Base-by-base conservation (phyloP, 164 flowering plant species). In the Saururus chinensis region DNA sequence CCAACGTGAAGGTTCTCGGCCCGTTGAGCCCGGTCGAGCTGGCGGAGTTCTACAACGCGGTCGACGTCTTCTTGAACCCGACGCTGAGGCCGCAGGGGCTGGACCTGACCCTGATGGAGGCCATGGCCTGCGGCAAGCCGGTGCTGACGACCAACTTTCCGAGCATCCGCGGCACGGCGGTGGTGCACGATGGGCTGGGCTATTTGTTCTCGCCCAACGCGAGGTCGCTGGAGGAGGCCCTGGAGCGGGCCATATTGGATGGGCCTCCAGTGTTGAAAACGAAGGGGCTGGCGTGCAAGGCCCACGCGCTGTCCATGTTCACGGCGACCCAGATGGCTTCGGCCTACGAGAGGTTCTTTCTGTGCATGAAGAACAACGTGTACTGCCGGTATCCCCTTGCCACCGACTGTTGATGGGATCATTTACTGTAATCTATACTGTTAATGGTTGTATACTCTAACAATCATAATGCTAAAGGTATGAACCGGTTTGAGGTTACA, bases 51-150 rank as follows among this genome's bases (percentile, higher is more conserved):
- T 83, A 83, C 40, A 86, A 86, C 24, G 79, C 84, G 0, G 55
- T 86, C 9, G 85, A 86, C 53, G 65, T 84, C 21, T 84, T 86
- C 61, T 81, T 83, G 20, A 81, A 84, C 42, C 92, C 85, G 3
- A 86, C 86, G 0, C 48, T 83, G 60, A 76, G 88, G 64, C 82
- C 86, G 30, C 92, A 83, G 56, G 92, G 85, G 37, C 75, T 86
- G 24, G 86, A 86, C 61, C 76, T 79, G 14, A 86, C 88, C 17
- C 26, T 80, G 30, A 73, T 80, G 59, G 92, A 86, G 62, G 86
- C 86, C 9, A 83, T 86, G 86, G 75, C 66, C 30, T 72, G 80
- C 60, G 88, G 88, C 26, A 83, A 77, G 66, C 78, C 88, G 0
- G 76, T 86, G 40, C 14, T 86, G 72, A 53, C 85, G 0, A 73